Conservation (phyloP, 2,329 filamentous ascomycete species). For the Annulohypoxylon truncatum region DNA sequence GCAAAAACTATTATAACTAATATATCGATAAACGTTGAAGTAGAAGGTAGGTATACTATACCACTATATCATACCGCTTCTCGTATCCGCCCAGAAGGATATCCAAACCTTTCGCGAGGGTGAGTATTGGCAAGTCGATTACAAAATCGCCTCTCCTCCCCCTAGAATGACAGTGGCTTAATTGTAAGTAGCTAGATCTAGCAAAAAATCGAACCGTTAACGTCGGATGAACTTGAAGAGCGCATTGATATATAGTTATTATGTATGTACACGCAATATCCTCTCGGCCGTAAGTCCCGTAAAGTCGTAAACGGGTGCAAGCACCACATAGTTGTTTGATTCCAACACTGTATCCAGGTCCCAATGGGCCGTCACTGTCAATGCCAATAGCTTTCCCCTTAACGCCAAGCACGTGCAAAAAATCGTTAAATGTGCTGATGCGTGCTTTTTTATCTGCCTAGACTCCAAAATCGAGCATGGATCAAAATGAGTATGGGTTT, state of each 20-base stretch:
- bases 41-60: slow-evolving; percentile 7
- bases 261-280: slow-evolving; percentile 25
- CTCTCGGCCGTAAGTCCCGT: slow-evolving; percentile 33
- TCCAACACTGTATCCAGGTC: slow-evolving; percentile 22
- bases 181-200: slow-evolving; percentile 10
- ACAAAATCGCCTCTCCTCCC: not conserved
- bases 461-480: slow-evolving; percentile 15
- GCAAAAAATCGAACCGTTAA: slow-evolving; percentile 7
- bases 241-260: slow-evolving; percentile 21
- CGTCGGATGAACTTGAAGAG: not conserved
- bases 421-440: slow-evolving; percentile 30
- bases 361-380: slow-evolving; percentile 17
- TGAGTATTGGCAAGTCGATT: slow-evolving; percentile 14
- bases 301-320: slow-evolving; percentile 31
- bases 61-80: slow-evolving; percentile 5
- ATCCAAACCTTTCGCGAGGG: not conserved
- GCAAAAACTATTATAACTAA: not conserved
- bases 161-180: not conserved
- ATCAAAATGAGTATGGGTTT: slow-evolving; percentile 19
- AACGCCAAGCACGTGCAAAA: slow-evolving; percentile 29
- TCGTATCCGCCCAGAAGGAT: not conserved
- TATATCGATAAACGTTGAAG: not conserved
- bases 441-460: slow-evolving; percentile 40
- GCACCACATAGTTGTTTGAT: slow-evolving; percentile 15
- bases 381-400: slow-evolving; percentile 20